Evolutionary conservation across 768 basidiomycete species (phyloP), one percentile per base, ranked within the genome.

Genomic region (Suillus spraguei): DNA sequence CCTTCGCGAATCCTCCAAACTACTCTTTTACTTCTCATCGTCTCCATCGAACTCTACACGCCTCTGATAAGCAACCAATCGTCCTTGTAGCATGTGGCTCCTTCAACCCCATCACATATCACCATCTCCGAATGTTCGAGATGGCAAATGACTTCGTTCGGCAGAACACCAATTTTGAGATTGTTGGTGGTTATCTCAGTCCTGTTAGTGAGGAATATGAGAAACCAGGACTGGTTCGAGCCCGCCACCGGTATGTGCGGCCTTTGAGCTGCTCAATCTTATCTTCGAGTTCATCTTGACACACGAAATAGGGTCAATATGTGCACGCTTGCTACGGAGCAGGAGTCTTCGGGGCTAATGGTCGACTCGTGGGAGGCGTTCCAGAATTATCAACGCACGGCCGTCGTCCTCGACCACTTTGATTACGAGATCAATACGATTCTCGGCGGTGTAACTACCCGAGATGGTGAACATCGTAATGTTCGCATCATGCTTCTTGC

Each of bases 111-210:
- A 91, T 97, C 66, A 97, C 96, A n/a, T 97, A 95, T 72, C 90
- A 97, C 59, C 95, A 97, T 72, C 86, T 98, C 65, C 92, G 97
- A 68, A 98, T 99, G 95, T 99, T 99, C 78, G 97, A 99, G 75
- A 99, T 99, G 97, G 97, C 97, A 62, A 92, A 91, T 78, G 97
- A 99, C 81, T 95, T 95, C 71, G 87, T 92, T 60, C 87, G 94
- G 59, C 92, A 95, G 70, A 94, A 95, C 76, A 95, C 94, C 55
- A 81, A 92, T 67, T 97, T 93, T 71, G 94, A 97, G 77, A 92
- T 99, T 69, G 83, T 98, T 70, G 97, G 92, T 33, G 95, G 95
- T 3, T 99, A 98, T 79, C 87, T 98, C 70, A 97, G 95, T 68
- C 97, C 97, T 38, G 97, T 99, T 73, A 91, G 88, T 71, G 95